Conservation (phyloP, 495 filamentous ascomycete genomes). For the Penicillium angulare region DNA sequence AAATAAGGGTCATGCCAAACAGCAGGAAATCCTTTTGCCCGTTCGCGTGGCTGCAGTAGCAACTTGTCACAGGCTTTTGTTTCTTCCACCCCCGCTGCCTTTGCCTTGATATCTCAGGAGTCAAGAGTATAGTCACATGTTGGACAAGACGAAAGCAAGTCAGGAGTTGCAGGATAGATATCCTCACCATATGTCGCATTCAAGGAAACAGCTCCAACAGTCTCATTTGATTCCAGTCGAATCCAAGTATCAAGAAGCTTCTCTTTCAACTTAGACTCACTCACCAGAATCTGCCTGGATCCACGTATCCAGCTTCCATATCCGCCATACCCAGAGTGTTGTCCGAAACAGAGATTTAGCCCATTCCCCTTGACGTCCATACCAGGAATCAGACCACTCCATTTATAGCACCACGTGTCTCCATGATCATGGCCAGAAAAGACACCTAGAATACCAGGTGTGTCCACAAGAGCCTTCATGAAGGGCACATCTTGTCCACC, state of each 20-base stretch:
- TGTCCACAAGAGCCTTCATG: slow-evolving; percentile 56
- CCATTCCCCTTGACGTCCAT: slow-evolving; percentile 35
- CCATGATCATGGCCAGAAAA: slow-evolving; percentile 70
- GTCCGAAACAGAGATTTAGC: slow-evolving; percentile 59
- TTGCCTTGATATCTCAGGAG: not conserved
- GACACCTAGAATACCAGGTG: slow-evolving; percentile 53
- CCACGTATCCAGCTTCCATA: slow-evolving; percentile 66
- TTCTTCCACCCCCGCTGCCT: too few relatives aligned
- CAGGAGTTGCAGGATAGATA: slow-evolving; percentile 8
- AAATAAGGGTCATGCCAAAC: too few relatives aligned
- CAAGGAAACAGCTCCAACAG: slow-evolving; percentile 15
- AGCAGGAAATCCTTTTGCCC: too few relatives aligned
- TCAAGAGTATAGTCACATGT: not conserved
- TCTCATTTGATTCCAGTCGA: slow-evolving; percentile 15
- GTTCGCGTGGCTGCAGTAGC: too few relatives aligned
- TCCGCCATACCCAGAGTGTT: slow-evolving; percentile 66
- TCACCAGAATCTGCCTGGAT: slow-evolving; percentile 24
- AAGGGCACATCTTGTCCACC: slow-evolving; percentile 58
- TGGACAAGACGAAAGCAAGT: not conserved
- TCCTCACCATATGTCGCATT: slow-evolving; percentile 21
- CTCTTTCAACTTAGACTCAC: slow-evolving; percentile 1
- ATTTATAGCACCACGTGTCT: slow-evolving; percentile 55
- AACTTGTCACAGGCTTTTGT: too few relatives aligned
- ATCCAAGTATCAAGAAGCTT: slow-evolving; percentile 14
- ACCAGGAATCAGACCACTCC: slow-evolving; percentile 23